Base-by-base conservation (phyloP, 192 early-diverging fungal species). In the Podila clonocystis region DNA sequence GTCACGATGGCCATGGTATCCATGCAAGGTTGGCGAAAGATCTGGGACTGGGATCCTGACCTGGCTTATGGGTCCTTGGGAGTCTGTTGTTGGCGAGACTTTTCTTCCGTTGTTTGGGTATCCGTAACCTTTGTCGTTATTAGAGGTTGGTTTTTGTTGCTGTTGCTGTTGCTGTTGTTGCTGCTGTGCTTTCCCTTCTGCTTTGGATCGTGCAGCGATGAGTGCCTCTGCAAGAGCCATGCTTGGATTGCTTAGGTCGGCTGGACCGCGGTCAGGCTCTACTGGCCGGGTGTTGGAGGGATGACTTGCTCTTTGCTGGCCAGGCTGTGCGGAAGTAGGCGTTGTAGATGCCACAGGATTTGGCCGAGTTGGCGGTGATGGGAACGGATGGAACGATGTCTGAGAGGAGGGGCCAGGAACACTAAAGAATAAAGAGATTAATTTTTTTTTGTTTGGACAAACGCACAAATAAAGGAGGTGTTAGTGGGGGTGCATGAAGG, bases 191-290 rank as follows among this genome's bases (percentile, higher is more conserved):
- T 67, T 71, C 6, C 34, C 58, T 19, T 79, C 75, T 41, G 75
- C 69, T 50, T 67, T 68, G 15, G 75, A 67, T 55, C 75, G 71
- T 26, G 75, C 77, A 3, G 77, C 77, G 28, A 68, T 72, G 49
- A 80, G 64, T 0, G 77, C 77, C 20, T 72, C 77, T 31, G 77
- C 77, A 2, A 80, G 62, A 22, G 70, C 77, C 58, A 68, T 73
- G 49, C 77, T 80, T 11, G 77, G 77, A 28, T 80, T 80, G 55
- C 77, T 80, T 20, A 80, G 49, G 45, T 80, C 77, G 29, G 77
- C 77, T 33, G 77, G 77, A 26, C 77, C 77, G 19, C 77, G 70
- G 49, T 80, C 77, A 31, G 71, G 70, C 22, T 80, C 77, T 5
- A 48, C 38, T 6, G 65, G 77, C 41, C 66, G 68, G 19, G 31